Percentiles rank a stretch among this genome's conserved stretches.
Conservation (phyloP, 805 yeast species). For the Soucietia sequanensis region DNA sequence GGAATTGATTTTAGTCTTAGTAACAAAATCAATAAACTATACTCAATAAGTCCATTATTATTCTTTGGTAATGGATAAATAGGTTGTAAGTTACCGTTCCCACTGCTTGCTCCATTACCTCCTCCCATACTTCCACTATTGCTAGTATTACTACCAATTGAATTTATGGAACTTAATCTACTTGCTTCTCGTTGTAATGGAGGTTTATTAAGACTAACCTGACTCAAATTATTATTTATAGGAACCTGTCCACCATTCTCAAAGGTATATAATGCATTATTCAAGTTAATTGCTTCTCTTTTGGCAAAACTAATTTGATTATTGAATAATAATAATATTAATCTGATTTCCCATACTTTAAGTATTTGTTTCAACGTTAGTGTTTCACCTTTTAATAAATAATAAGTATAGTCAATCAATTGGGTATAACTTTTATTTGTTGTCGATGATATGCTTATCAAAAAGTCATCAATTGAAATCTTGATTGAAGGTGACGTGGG, state of each 20-base stretch:
- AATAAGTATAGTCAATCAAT: constrained; percentile 13
- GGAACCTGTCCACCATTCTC: no score
- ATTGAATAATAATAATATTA: constrained; percentile 28
- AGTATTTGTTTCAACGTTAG: constrained; percentile 11
- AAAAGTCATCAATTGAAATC: constrained; percentile 3
- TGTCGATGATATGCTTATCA: background rate
- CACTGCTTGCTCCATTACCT: background rate
- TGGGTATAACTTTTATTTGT: constrained; percentile 3
- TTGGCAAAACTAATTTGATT: constrained; percentile 30
- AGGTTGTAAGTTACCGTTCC: constrained; percentile 8
- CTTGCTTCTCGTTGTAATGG: background rate
- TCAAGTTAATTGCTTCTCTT: constrained; percentile 36
- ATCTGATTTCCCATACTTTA: constrained; percentile 37
- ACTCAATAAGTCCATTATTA: constrained; percentile 25
- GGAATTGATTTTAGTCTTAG: constrained; percentile 44
- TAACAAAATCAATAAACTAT: constrained; percentile 29
- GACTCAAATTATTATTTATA: constrained; percentile 3
- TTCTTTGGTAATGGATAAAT: constrained; percentile 39
- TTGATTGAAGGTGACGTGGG: constrained; percentile 1
- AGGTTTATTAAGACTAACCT: constrained; percentile 3
- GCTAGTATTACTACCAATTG: constrained; percentile 6
- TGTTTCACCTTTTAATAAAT: constrained; percentile 9
- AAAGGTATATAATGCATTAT: constrained; percentile 30
- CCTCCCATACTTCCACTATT: constrained; percentile 5
- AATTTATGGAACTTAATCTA: background rate